These are phyloP conservation scores for Kwoniella pini DNA, from an alignment of 768 basidiomycete species.

Conservation along the genomic window DNA sequence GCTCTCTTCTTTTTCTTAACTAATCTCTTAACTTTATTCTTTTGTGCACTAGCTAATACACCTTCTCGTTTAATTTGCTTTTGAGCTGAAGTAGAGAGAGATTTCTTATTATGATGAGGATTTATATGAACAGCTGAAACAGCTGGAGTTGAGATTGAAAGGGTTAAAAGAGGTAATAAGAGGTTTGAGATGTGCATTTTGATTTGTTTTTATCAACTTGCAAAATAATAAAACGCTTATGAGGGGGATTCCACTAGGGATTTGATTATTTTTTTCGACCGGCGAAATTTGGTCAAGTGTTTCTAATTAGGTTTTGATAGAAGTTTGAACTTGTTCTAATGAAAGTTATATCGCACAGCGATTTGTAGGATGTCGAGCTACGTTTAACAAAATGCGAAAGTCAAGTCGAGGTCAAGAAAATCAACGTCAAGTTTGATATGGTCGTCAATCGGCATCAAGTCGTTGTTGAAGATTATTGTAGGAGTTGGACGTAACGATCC, in stretches of 20 bases:
- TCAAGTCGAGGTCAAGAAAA: not conserved
- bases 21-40: slow-evolving; percentile 39
- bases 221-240: not conserved
- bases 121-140: slow-evolving; percentile 14
- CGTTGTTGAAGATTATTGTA: not conserved
- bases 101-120: slow-evolving; percentile 7
- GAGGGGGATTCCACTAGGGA: slow-evolving; percentile 18
- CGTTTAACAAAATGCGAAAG: not conserved
- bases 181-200: slow-evolving; percentile 39
- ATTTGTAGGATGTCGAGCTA: slow-evolving; percentile 5
- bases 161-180: slow-evolving; percentile 39
- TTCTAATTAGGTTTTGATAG: slow-evolving; percentile 7
- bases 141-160: slow-evolving; percentile 24
- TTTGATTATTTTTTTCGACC: slow-evolving; percentile 25
- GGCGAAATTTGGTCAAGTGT: slow-evolving; percentile 36
- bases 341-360: slow-evolving; percentile 18
- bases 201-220: not conserved
- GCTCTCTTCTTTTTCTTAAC: slow-evolving; percentile 49
- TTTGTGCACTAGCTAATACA: not conserved
- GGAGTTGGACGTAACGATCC: not conserved
- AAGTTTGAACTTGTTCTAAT: not conserved
- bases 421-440: not conserved
- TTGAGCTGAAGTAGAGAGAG: slow-evolving; percentile 2
- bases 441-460: not conserved
- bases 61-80: slow-evolving; percentile 14